Evolutionary conservation across 2,329 filamentous ascomycete genomes (phyloP), one percentile per base, ranked within the genome.

Genomic region (Fusarium algeriense): DNA sequence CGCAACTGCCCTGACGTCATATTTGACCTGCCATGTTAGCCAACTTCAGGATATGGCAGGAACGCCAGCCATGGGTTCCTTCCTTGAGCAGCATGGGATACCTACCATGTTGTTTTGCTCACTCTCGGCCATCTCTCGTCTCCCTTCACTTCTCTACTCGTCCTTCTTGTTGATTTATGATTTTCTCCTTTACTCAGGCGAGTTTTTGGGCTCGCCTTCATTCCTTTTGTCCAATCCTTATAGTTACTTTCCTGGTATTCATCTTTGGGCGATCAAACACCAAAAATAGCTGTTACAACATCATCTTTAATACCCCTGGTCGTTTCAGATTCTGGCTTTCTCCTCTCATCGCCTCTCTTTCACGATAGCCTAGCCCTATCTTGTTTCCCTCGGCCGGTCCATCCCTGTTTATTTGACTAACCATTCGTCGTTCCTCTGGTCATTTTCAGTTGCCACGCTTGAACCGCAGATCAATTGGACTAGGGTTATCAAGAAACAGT

Each of bases 401-500:
- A 70, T 61, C 65, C 69, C 54, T 66, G 69, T 23, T 66, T 32
- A 34, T 37, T 63, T 41, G 49, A 23, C 50, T 46, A 70, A 50
- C 30, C 40, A 30, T 37, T 49, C 49, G 60, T 54, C 68, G 14
- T 54, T 28, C 45, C 38, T 69, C 58, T 60, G 50, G 64, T 57
- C 54, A 57, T 48, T 63, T 37, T 44, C 45, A 40, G 43, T 52
- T 44, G 57, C 35, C 48, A 67, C 53, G 38, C 55, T 64, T 61
- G 28, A 50, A 59, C 32, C 40, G 69, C 64, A 70, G 64, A 69
- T 71, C 69, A 58, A 43, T 56, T 61, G 30, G 60, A 70, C 69
- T 66, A 63, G 69, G 69, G 61, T 71, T 38, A 66, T 45, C 69
- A 71, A 72, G 69, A 62, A 72, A 71, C 43, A 37, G n/a, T 57